Evolutionary conservation across 2,329 filamentous ascomycete genomes (phyloP).

Genomic region (Colletotrichum sp.): DNA sequence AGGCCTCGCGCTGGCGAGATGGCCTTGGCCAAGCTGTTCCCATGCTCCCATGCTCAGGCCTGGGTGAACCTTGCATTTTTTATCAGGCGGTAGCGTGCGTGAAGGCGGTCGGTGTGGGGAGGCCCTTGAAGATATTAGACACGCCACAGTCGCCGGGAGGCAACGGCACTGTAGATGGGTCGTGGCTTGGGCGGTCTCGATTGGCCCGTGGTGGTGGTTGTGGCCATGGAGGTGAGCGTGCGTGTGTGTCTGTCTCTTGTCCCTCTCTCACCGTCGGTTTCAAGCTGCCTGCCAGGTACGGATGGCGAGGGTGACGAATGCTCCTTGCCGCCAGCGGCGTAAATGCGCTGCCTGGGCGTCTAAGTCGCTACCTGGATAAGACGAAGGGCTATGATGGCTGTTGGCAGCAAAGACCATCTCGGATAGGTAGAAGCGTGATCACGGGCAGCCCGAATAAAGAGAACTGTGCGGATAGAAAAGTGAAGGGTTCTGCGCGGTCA

Average conservation of each 20-base stretch:
- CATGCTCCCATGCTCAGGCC: conserved; percentile 14
- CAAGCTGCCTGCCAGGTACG: conserved; percentile 4
- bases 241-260: background rate
- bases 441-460: background rate
- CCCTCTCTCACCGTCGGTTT: conserved; percentile 8
- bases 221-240: background rate
- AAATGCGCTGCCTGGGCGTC: conserved; percentile 1
- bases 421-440: background rate
- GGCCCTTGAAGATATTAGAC: conserved; percentile 12
- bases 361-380: background rate
- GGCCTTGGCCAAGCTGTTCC: conserved; percentile 13
- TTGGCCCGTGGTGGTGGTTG: background rate
- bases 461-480: background rate
- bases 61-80: conserved; percentile 18
- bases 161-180: background rate
- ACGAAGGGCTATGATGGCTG: background rate
- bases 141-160: background rate
- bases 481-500: background rate
- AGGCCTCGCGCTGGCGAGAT: background rate
- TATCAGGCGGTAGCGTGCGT: conserved; percentile 14
- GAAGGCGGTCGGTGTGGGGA: conserved; percentile 18
- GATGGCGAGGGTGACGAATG: conserved; percentile 10
- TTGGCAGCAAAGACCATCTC: background rate
- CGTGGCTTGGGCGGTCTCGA: background rate
- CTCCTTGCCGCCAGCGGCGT: background rate